Base-by-base conservation (phyloP, 805 yeast species). In the Candida manassasensis region DNA sequence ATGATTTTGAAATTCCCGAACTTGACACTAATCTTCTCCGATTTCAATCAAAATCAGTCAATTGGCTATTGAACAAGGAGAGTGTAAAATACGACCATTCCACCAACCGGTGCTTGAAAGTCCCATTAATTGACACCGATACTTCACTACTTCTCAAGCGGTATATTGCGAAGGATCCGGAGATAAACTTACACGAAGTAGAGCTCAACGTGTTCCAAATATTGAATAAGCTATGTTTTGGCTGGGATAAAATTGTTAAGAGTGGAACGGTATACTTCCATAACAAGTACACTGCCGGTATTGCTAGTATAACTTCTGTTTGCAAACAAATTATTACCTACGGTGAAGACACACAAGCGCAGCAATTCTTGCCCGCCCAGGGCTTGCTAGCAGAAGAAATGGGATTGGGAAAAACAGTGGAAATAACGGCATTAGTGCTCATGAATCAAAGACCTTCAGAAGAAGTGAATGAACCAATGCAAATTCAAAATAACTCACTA, bases 391-490 rank as follows among this genome's bases (percentile, higher is more conserved):
- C 93, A 1, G 98, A 90, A 50, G 98, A 93, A 57, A 93, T 93
- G 98, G 98, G 98, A 0, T 69, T 93, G 6, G 98, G 98, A 0
- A 93, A 93, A 52, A 90, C 98, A 0, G 79, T 93, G 3, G 98
- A 93, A 53, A 67, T 88, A 10, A 66, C 85, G 2, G 67, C 95
- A 0, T 60, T 90, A 26, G 59, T 83, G 0, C 51, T 78, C 2
- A 50, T 79, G 33, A 82, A 93, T 53, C 78, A 65, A 21, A 59
- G 96, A 11, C 67, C 71, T 0, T 14, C 38, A 3, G 38, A 14
- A 10, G 63, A 67, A 21, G 52, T 62, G 18, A 63, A 61, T 25
- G 53, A 50, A 25, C 48, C 51, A n/a, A 39, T 57, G 4, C 41
- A 54, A 28, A 28, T 57, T 13, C 52, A 59, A 47, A 39, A 60